Conservation (phyloP, 257 asterid genomes). For the Pogostemon cablin region DNA sequence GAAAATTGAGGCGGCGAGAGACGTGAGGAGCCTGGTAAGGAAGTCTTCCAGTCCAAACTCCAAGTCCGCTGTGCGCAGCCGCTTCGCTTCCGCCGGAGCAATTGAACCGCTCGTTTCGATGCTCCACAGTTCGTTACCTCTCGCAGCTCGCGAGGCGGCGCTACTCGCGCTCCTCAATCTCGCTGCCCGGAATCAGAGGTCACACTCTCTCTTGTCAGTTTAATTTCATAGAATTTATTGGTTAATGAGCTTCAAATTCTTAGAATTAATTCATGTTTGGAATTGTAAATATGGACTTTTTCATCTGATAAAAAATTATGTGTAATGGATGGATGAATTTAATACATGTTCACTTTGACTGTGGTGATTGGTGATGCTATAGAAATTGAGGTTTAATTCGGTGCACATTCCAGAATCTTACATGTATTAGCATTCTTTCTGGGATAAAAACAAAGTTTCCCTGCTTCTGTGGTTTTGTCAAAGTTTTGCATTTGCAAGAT, state of each 20-base stretch:
- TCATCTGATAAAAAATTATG: neutral
- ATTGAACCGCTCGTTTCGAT: slow-evolving; percentile 81
- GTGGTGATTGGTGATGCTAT: no score
- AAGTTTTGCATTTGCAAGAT: neutral
- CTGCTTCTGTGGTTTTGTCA: neutral
- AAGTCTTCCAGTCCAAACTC: slow-evolving; percentile 61
- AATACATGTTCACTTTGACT: neutral
- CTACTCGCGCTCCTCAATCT: slow-evolving; percentile 90
- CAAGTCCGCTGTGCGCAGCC: slow-evolving; percentile 66
- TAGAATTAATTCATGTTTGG: slow-evolving; percentile 16
- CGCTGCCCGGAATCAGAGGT: slow-evolving; percentile 88
- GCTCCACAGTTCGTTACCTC: slow-evolving; percentile 56
- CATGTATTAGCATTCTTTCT: neutral
- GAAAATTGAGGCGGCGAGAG: slow-evolving; percentile 81
- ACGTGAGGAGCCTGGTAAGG: slow-evolving; percentile 70
- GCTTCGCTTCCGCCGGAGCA: slow-evolving; percentile 81
- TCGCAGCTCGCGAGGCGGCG: slow-evolving; percentile 79
- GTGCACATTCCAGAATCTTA: slow-evolving; percentile 15
- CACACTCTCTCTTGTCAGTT: neutral
- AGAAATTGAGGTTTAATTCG: neutral
- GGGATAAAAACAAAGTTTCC: neutral
- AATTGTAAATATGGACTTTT: neutral
- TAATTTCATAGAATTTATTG: slow-evolving; percentile 12
- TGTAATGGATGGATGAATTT: slow-evolving; percentile 16
- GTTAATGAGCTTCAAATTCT: neutral